phyloP scores from a whole-genome alignment of 73 alveolate species.

The Symbiodinium natans region DNA sequence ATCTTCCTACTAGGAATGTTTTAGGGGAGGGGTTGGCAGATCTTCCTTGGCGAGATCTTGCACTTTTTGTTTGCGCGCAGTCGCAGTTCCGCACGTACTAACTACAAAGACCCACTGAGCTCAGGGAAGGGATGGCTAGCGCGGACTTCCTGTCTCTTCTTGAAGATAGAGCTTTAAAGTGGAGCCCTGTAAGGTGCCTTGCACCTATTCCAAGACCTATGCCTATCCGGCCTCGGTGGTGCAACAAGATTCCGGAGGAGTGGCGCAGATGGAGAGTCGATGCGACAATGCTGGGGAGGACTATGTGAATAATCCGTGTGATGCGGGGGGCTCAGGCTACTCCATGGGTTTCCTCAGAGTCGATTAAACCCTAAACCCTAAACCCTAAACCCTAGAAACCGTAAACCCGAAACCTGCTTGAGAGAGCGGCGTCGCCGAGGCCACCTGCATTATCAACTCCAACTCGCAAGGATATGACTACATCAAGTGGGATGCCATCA shows the following conservation, averaged over 20 bases:
- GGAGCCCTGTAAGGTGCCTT: neutral
- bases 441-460: conserved; percentile 41
- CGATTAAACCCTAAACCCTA: neutral
- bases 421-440: neutral
- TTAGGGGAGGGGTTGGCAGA: neutral
- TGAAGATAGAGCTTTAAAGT: neutral
- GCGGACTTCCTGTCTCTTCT: neutral
- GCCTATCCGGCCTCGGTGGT: conserved; percentile 42
- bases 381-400: neutral
- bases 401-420: too few species aligned
- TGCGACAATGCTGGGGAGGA: conserved; percentile 44
- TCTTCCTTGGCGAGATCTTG: neutral
- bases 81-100: neutral
- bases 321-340: neutral
- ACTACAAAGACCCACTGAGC: neutral
- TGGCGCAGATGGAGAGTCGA: conserved; percentile 36
- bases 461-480: conserved; percentile 37
- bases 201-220: conserved; percentile 70
- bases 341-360: neutral
- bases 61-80: neutral
- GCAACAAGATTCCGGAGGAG: conserved; percentile 47
- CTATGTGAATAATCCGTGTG: conserved; percentile 8
- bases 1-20: neutral
- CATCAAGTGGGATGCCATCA: neutral
- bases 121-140: neutral